Conservation (phyloP, 108 stramenopile species). For the Ochromonas danica region DNA sequence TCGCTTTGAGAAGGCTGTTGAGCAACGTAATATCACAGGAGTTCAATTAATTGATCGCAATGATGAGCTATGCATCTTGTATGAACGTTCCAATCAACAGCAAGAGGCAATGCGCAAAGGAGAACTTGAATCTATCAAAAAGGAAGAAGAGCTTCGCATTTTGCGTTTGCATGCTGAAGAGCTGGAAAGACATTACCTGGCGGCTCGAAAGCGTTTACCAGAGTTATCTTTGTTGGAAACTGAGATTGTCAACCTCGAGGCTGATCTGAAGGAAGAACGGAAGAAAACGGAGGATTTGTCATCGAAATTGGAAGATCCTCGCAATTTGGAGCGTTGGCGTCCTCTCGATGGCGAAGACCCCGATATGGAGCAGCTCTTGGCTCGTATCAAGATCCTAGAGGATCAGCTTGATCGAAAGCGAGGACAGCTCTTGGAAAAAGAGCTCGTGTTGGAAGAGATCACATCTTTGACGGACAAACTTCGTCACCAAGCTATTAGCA, state of each 20-base stretch:
- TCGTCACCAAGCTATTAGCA: slow-evolving; percentile 44
- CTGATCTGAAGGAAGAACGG: slow-evolving; percentile 48
- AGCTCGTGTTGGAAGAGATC: slow-evolving; percentile 65
- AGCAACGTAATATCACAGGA: slow-evolving; percentile 58
- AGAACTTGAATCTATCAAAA: slow-evolving; percentile 48
- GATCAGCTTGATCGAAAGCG: slow-evolving; percentile 55
- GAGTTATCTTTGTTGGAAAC: slow-evolving; percentile 41
- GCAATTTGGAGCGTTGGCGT: slow-evolving; percentile 54
- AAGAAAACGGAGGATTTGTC: slow-evolving; percentile 53
- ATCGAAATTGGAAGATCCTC: slow-evolving; percentile 59
- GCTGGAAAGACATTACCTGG: slow-evolving; percentile 49
- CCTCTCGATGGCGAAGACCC: slow-evolving; percentile 58
- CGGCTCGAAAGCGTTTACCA: slow-evolving; percentile 43
- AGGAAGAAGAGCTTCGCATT: slow-evolving; percentile 57
- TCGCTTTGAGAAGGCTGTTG: slow-evolving; percentile 59
- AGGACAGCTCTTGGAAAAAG: slow-evolving; percentile 60
- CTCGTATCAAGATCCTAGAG: slow-evolving; percentile 55
- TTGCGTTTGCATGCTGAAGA: slow-evolving; percentile 56
- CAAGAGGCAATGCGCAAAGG: slow-evolving; percentile 60
- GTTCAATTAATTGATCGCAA: slow-evolving; percentile 67
- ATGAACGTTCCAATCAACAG: slow-evolving; percentile 65
- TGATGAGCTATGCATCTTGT: slow-evolving; percentile 68
- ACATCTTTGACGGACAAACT: slow-evolving; percentile 52
- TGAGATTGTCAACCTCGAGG: slow-evolving; percentile 41
- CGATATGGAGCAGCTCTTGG: slow-evolving; percentile 54